Conservation (phyloP, 148 eudicot species). For the Dianthus caryophyllus region DNA sequence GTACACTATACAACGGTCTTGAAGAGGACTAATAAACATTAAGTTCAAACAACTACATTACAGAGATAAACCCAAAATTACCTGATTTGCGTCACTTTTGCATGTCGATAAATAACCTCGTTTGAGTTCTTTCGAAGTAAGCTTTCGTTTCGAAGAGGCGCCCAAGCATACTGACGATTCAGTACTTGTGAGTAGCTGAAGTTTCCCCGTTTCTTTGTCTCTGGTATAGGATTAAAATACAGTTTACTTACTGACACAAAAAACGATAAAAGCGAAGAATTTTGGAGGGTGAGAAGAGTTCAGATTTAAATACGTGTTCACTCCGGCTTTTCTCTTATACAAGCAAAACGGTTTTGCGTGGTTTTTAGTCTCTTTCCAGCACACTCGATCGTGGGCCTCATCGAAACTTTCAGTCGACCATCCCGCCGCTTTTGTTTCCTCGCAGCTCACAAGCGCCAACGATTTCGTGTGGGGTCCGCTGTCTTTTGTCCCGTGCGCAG, state of each 20-base stretch:
- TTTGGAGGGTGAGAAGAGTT: not conserved
- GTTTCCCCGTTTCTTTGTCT: conserved; percentile 49
- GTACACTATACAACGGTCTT: too few relatives aligned
- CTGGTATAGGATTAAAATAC: conserved; percentile 27
- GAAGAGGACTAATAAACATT: not conserved
- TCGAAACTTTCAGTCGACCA: conserved; percentile 53
- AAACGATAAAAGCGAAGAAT: not conserved
- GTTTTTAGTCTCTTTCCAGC: conserved; percentile 57
- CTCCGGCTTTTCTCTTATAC: conserved; percentile 42
- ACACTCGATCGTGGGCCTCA: conserved; percentile 53
- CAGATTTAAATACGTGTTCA: conserved; percentile 39
- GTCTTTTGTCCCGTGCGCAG: conserved; percentile 15
- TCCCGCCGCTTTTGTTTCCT: conserved; percentile 44
- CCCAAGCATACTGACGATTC: conserved; percentile 45
- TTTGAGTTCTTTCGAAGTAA: conserved; percentile 54
- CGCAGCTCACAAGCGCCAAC: conserved; percentile 52
- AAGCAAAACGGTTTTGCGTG: conserved; percentile 49
- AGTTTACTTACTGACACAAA: not conserved
- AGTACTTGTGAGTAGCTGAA: conserved; percentile 45
- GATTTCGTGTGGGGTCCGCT: conserved; percentile 17
- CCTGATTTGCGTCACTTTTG: conserved; percentile 67
- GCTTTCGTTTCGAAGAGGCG: conserved; percentile 51
- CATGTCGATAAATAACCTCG: conserved; percentile 67
- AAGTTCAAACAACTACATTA: not conserved
- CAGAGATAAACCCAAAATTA: conserved; percentile 17